Evolutionary conservation across 495 filamentous ascomycete species (phyloP), one percentile per base, ranked within the genome.

Genomic region (Hyaloscypha hepaticicola): DNA sequence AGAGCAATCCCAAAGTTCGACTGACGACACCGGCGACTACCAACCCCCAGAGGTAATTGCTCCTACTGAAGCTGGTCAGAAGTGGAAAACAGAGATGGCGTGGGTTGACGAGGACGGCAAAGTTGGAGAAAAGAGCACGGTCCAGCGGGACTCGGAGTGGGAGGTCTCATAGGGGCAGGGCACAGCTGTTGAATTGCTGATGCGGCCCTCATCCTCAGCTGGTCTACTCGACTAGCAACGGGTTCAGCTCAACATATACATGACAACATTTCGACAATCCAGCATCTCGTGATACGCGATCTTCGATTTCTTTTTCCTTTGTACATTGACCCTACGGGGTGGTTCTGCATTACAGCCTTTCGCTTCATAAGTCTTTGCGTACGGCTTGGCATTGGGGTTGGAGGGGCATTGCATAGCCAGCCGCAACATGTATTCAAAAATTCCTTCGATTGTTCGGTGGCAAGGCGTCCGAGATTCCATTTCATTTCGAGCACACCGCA

Each of bases 351-450:
- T 25, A 61, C 28, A 16, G 45, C 26, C 45, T 52, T 34, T 11
- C 31, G 63, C 22, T 55, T 38, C 41, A 38, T 63, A 41, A 25
- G 28, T 53, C 41, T 58, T 62, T 63, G 57, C 59, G 68, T 68
- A 63, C n/a, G 50, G 50, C 12, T 59, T 50, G 56, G 60, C 53
- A 71, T 58, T 33, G 29, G 55, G 52, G 48, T 5, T 48, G 33
- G 57, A 34, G 22, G 22, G n/a, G 27, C 16, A 33, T 67, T 66
- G 69, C 66, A 68, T 68, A 45, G 51, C 61, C 51, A 59, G 58
- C 50, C 24, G 58, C 56, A 52, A 29, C 28, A 7, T 71, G 65
- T 71, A 71, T 60, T 67, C 66, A n/a, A 21, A 55, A 31, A 49
- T 65, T 27, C 53, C 50, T 52, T 65, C 52, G 55, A 27, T 66